Evolutionary conservation across 1,284 basidiomycete species (phyloP).

Genomic region (Schizophyllum amplum): DNA sequence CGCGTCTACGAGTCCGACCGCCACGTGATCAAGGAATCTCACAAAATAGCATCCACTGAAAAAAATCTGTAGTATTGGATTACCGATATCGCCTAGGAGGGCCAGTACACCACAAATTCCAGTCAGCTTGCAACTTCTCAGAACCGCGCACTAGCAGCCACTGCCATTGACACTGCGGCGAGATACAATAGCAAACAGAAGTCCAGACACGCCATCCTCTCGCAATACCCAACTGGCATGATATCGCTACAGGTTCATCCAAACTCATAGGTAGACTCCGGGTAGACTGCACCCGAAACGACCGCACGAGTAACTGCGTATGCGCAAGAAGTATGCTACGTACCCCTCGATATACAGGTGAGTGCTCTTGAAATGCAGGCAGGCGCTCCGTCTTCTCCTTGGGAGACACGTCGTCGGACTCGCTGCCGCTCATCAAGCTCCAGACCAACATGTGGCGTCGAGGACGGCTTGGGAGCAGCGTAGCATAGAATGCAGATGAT

Average conservation of each 20-base stretch:
- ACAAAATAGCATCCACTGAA: too few relatives aligned
- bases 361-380: slow-evolving; percentile 50
- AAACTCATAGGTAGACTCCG: too few relatives aligned
- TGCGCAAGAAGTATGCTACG: slow-evolving; percentile 13
- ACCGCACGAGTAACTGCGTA: neutral
- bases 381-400: slow-evolving; percentile 66
- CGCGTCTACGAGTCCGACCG: too few relatives aligned
- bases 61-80: too few relatives aligned
- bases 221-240: slow-evolving; percentile 2
- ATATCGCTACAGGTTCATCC: slow-evolving; percentile 31
- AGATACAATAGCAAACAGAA: too few relatives aligned
- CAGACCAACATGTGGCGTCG: slow-evolving; percentile 16
- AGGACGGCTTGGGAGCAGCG: slow-evolving; percentile 15
- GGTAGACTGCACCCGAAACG: slow-evolving; percentile 41
- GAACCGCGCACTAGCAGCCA: too few relatives aligned
- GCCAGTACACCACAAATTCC: too few relatives aligned
- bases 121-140: too few relatives aligned
- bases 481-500: slow-evolving; percentile 74
- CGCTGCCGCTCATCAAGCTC: slow-evolving; percentile 16
- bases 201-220: too few relatives aligned
- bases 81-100: too few relatives aligned
- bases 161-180: too few relatives aligned
- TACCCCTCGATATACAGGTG: slow-evolving; percentile 72
- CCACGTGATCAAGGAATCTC: too few relatives aligned
- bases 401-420: slow-evolving; percentile 41